Evolutionary conservation across 1,139 yeast species (phyloP).

Genomic region (Keqinozyma sinolaborantium): DNA sequence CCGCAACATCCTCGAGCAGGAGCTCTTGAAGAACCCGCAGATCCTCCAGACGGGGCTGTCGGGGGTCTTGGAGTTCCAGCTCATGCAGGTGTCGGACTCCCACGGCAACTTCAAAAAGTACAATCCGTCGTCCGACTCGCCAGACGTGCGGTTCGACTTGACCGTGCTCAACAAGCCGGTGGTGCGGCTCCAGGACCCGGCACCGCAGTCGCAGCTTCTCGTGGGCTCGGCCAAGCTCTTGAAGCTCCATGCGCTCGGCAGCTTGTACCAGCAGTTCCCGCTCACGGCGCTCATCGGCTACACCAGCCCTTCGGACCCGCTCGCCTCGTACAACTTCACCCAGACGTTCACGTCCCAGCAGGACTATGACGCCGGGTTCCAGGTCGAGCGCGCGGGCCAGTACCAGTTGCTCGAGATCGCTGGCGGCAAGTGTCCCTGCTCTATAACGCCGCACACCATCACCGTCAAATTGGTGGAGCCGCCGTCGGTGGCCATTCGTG

Average conservation of each 20-base stretch:
- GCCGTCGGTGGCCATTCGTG: conserved; percentile 51
- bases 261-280: conserved; percentile 38
- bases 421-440: conserved; percentile 66
- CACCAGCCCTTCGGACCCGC: conserved; percentile 21
- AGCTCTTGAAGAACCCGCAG: conserved; percentile 22
- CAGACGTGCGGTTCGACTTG: conserved; percentile 51
- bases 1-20: conserved; percentile 35
- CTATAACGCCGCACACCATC: conserved; percentile 29
- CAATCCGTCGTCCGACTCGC: conserved; percentile 39
- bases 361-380: conserved; percentile 31
- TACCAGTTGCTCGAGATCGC: conserved; percentile 52
- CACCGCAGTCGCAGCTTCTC: conserved; percentile 38
- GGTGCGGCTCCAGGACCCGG: conserved; percentile 33
- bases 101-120: conserved; percentile 68
- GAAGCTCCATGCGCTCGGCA: conserved; percentile 17
- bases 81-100: conserved; percentile 68
- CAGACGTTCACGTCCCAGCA: conserved; percentile 29
- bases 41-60: conserved; percentile 28
- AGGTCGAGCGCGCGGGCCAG: conserved; percentile 56
- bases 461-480: conserved; percentile 25
- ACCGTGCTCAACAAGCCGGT: conserved; percentile 63
- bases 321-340: conserved; percentile 23
- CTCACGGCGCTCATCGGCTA: conserved; percentile 39
- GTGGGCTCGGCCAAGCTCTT: conserved; percentile 35
- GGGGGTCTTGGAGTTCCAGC: conserved; percentile 63